phyloP scores from a whole-genome alignment of 495 filamentous ascomycete species.

The Amorphotheca resinae region DNA sequence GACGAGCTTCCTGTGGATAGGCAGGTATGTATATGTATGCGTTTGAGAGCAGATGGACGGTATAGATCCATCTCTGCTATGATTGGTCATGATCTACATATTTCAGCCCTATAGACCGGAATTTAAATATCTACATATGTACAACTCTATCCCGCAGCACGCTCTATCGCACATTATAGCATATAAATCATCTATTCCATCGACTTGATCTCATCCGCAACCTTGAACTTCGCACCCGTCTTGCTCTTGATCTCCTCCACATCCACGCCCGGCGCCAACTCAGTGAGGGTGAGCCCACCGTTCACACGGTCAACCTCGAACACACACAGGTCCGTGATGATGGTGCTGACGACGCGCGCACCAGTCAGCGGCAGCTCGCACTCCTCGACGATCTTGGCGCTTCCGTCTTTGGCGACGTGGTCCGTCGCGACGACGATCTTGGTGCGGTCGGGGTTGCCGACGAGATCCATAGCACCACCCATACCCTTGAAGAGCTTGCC shows the following conservation, averaged over 20 bases:
- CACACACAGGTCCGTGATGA: constrained; percentile 85
- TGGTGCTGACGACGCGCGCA: constrained; percentile 67
- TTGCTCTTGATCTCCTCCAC: constrained; percentile 80
- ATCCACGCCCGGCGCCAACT: constrained; percentile 77
- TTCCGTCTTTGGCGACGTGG: constrained; percentile 86
- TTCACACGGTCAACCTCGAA: constrained; percentile 79
- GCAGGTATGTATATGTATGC: not conserved
- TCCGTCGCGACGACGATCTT: constrained; percentile 97
- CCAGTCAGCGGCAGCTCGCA: constrained; percentile 86
- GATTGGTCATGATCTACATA: too few relatives aligned
- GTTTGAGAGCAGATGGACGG: too few relatives aligned
- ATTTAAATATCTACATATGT: too few relatives aligned
- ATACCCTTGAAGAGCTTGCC: constrained; percentile 92
- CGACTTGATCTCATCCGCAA: constrained; percentile 61
- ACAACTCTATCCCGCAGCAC: constrained; percentile 1
- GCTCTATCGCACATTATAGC: not conserved
- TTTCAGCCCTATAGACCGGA: too few relatives aligned
- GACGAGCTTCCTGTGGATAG: too few relatives aligned
- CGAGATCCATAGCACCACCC: constrained; percentile 88
- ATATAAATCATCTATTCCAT: constrained; percentile 58
- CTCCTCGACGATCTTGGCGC: constrained; percentile 79
- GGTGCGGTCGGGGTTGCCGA: constrained; percentile 70
- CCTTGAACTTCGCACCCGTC: constrained; percentile 73
- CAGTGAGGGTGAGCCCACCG: constrained; percentile 56
- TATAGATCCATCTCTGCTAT: too few relatives aligned